Evolutionary conservation across 768 basidiomycete species (phyloP).

Genomic region (Lyophyllum atratum): DNA sequence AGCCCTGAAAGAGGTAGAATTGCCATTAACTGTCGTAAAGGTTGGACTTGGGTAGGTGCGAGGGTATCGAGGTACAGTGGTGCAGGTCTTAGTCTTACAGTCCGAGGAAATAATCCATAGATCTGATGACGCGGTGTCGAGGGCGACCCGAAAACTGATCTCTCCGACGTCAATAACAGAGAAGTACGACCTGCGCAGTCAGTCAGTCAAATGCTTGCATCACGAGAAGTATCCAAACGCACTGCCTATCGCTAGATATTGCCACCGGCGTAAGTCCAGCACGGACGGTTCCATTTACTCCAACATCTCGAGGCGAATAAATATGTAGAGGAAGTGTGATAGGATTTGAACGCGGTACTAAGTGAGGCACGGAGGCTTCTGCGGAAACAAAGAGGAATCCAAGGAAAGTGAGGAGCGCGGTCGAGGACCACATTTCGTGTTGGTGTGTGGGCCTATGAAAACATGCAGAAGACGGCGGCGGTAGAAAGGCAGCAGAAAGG

Average conservation of each 20-base stretch:
- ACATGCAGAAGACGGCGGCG: constrained; percentile 11
- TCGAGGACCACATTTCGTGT: constrained; percentile 17
- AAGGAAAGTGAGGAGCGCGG: constrained; percentile 4
- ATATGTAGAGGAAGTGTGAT: constrained; percentile 31
- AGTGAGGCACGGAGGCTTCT: constrained; percentile 21
- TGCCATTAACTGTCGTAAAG: constrained; percentile 61
- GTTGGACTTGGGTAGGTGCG: constrained; percentile 66
- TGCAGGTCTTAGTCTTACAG: constrained; percentile 59
- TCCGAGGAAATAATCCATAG: constrained; percentile 70
- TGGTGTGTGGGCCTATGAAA: constrained; percentile 2
- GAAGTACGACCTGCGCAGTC: constrained; percentile 61
- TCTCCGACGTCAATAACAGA: constrained; percentile 59
- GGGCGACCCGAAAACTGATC: constrained; percentile 65
- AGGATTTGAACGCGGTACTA: constrained; percentile 24
- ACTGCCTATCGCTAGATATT: constrained; percentile 49
- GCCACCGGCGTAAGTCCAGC: constrained; percentile 47
- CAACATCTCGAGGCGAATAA: constrained; percentile 16
- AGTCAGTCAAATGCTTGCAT: constrained; percentile 6
- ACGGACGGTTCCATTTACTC: constrained; percentile 29
- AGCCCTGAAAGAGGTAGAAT: constrained; percentile 58
- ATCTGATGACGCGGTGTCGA: constrained; percentile 78
- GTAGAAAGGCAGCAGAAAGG: background rate
- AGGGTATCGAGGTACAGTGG: constrained; percentile 67
- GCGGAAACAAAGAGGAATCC: constrained; percentile 15
- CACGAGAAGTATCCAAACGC: constrained; percentile 19